phyloP scores from a whole-genome alignment of 1,139 yeast genomes.

The Fermentozyma sake region DNA sequence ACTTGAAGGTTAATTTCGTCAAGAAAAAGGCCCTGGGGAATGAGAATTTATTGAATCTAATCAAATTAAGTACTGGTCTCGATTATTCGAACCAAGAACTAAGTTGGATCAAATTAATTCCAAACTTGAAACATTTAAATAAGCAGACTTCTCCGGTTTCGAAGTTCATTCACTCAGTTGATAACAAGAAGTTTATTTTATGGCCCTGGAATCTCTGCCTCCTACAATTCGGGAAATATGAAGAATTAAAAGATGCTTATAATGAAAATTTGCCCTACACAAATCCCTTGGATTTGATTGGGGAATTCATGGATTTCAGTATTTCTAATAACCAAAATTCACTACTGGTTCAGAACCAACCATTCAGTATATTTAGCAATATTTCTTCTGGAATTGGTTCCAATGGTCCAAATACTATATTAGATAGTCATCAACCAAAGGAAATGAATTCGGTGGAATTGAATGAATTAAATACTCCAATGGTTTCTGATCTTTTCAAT shows the following conservation, averaged over 20 bases:
- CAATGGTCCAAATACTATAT: slow-evolving; percentile 15
- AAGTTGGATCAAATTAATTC: slow-evolving; percentile 63
- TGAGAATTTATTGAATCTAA: slow-evolving; percentile 42
- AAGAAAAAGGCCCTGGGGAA: slow-evolving; percentile 8
- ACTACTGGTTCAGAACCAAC: slow-evolving; percentile 7
- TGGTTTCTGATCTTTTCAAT: slow-evolving; percentile 22
- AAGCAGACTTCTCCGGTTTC: slow-evolving; percentile 65
- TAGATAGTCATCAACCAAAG: slow-evolving; percentile 12
- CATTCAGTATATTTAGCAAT: slow-evolving; percentile 25
- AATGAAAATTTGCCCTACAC: slow-evolving; percentile 3
- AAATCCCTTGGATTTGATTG: slow-evolving; percentile 32
- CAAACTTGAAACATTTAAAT: slow-evolving; percentile 63
- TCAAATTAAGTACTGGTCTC: slow-evolving; percentile 54
- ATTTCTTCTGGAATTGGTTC: slow-evolving; percentile 23
- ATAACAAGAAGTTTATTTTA: slow-evolving; percentile 52
- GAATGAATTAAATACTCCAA: slow-evolving; percentile 14
- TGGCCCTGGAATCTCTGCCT: slow-evolving; percentile 73
- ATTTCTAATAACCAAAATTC: slow-evolving; percentile 17
- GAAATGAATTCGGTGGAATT: slow-evolving; percentile 10
- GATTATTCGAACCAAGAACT: slow-evolving; percentile 19
- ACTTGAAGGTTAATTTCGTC: slow-evolving; percentile 45
- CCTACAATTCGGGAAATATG: slow-evolving; percentile 42
- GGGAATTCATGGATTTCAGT: slow-evolving; percentile 34
- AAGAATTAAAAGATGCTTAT: slow-evolving; percentile 2
- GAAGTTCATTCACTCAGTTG: slow-evolving; percentile 46